Evolutionary conservation across 140 eudicot genomes (phyloP).

Genomic region (Stevia rebaudiana): DNA sequence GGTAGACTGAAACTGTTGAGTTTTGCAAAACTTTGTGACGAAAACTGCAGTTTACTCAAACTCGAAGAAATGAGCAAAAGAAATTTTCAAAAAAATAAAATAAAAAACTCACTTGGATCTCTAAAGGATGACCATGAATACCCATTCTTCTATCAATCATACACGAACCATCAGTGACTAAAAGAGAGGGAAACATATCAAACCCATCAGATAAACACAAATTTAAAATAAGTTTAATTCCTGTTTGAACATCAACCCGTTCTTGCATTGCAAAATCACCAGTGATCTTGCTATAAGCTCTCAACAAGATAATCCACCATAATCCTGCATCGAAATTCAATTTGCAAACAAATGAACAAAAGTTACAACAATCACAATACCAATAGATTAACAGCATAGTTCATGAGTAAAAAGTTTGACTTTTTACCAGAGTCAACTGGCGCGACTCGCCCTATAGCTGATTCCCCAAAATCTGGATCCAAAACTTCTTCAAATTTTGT

Average conservation of each 20-base stretch:
- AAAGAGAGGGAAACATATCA: conserved; percentile 93
- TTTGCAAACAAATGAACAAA: not conserved
- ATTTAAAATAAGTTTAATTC: conserved; percentile 72
- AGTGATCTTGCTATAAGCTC: conserved; percentile 86
- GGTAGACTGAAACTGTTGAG: no score
- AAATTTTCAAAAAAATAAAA: not conserved
- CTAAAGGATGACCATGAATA: conserved; percentile 95
- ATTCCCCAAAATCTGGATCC: conserved; percentile 95
- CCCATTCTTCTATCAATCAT: conserved; percentile 99
- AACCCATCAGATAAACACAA: conserved; percentile 90
- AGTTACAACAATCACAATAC: not conserved
- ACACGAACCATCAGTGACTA: conserved; percentile 97
- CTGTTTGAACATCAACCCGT: conserved; percentile 90
- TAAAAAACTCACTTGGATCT: conserved; percentile 64
- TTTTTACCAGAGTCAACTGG: conserved; percentile 91
- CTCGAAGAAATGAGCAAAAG: no score
- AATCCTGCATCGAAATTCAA: conserved; percentile 47
- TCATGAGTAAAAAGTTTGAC: not conserved
- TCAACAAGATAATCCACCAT: conserved; percentile 92
- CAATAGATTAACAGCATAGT: not conserved
- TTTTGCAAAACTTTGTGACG: no score
- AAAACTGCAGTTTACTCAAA: no score
- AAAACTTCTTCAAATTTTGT: conserved; percentile 72
- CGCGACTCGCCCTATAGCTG: conserved; percentile 97
- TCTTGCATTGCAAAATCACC: conserved; percentile 83